Conservation (phyloP, 2,329 filamentous ascomycete genomes). For the Pseudocercospora vitis region DNA sequence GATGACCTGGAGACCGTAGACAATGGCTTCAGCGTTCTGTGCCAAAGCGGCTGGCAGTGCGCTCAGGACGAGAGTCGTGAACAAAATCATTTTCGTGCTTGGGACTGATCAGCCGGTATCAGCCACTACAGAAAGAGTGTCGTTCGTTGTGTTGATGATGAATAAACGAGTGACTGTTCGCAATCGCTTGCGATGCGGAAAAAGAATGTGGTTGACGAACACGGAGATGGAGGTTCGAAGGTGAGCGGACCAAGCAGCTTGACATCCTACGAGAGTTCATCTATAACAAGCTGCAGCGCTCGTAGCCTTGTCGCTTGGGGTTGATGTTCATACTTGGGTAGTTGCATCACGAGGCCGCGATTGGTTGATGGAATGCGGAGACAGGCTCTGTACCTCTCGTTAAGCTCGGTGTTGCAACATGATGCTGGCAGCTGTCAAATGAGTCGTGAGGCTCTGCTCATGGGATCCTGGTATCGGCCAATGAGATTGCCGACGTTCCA, state of each 20-base stretch:
- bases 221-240: neutral
- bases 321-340: conserved; percentile 1
- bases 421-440: conserved; percentile 4
- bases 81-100: neutral
- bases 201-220: neutral
- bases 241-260: neutral
- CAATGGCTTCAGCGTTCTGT: conserved; percentile 3
- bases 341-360: neutral
- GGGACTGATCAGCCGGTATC: neutral
- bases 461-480: conserved; percentile 1
- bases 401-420: neutral
- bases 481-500: neutral
- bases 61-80: conserved; percentile 1
- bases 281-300: conserved; percentile 1
- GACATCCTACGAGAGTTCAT: neutral
- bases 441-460: neutral
- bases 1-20: conserved; percentile 7
- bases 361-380: neutral
- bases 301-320: neutral
- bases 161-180: neutral
- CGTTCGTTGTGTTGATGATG: neutral
- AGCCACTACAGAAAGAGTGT: neutral
- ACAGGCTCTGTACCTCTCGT: neutral
- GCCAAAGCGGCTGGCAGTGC: neutral
- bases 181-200: neutral